Evolutionary conservation across 371 early-diverging fungal species (phyloP).

Genomic region (Nematocida ironsii): DNA sequence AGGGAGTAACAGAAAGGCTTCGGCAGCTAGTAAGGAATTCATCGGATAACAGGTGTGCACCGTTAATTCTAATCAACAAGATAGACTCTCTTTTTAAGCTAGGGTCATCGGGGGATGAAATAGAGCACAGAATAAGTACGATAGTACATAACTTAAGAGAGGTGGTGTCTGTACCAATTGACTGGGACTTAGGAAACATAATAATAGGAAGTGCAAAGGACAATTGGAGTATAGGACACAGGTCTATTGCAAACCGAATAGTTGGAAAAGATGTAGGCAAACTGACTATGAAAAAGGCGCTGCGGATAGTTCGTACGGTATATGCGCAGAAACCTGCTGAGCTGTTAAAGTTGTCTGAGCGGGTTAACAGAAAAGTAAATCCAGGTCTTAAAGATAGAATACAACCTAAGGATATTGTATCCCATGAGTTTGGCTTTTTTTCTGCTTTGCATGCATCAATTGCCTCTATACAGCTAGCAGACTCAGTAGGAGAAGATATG

Average conservation of each 20-base stretch:
- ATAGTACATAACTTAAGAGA: slow-evolving; percentile 7
- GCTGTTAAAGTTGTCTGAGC: neutral
- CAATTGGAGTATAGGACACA: slow-evolving; percentile 30
- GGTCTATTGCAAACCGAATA: neutral
- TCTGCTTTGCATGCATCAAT: neutral
- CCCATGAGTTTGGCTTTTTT: slow-evolving; percentile 39
- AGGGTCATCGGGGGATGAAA: slow-evolving; percentile 4
- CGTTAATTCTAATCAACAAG: slow-evolving; percentile 39
- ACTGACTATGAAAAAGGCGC: slow-evolving; percentile 34
- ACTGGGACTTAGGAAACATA: slow-evolving; percentile 31
- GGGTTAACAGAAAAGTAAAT: neutral
- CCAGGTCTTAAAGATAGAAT: neutral
- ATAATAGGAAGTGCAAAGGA: slow-evolving; percentile 50
- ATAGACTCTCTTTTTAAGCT: slow-evolving; percentile 42
- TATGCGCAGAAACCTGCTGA: slow-evolving; percentile 10
- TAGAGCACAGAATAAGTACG: slow-evolving; percentile 20
- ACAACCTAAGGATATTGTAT: slow-evolving; percentile 17
- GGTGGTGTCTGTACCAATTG: neutral
- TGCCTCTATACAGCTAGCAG: neutral
- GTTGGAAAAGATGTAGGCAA: neutral
- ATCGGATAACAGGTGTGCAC: neutral
- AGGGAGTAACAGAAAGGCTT: slow-evolving; percentile 77
- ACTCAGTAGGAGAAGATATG: neutral
- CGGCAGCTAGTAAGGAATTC: slow-evolving; percentile 12
- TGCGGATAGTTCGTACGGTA: neutral